Base-by-base conservation (phyloP, 176 grass and related monocot species). In the Oryza australiensis region DNA sequence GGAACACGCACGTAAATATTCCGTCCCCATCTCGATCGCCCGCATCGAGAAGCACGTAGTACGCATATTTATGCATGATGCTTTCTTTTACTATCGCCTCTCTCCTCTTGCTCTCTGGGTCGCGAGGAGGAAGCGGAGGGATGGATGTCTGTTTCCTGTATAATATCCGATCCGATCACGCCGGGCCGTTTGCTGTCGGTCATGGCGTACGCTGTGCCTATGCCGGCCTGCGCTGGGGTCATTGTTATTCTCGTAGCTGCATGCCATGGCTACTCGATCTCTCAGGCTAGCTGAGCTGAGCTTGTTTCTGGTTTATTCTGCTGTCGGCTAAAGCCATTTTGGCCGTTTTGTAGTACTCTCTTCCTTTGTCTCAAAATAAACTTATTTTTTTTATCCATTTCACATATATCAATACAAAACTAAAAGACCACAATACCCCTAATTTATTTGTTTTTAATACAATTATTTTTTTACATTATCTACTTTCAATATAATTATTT, bases 1-100 rank as follows among this genome's bases (percentile, higher is more conserved):
- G 87, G 81, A 84, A 84, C 81, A 68, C 75, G 82, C 82, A 68
- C 26, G 69, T 15, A 83, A 86, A 80, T 83, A 90, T 87, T 87
- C 84, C 80, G 45, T 78, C 74, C 28, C 76, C 53, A n/a, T 33
- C 77, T 32, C 55, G 38, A 40, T 40, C 38, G 9, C 46, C 60
- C 10, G 68, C 67, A 29, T 72, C 60, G 59, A 85, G 68, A 78
- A 75, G 75, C 74, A 77, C 30, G 45, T 45, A 18, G 34, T 35
- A 37, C 48, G 48, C 43, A 46, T n/a, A n/a, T n/a, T n/a, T n/a
- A n/a, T 46, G 43, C 43, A 53, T 53, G 49, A 59, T 22, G 38
- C 79, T 87, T 76, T 67, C 57, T 77, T 26, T 88, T 66, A 8
- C 37, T 1, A 51, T 87, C 68, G 41, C 80, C 64, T 83, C 83